Evolutionary conservation across 2,329 filamentous ascomycete species (phyloP).

Genomic region (Paramyrothecium sp.): DNA sequence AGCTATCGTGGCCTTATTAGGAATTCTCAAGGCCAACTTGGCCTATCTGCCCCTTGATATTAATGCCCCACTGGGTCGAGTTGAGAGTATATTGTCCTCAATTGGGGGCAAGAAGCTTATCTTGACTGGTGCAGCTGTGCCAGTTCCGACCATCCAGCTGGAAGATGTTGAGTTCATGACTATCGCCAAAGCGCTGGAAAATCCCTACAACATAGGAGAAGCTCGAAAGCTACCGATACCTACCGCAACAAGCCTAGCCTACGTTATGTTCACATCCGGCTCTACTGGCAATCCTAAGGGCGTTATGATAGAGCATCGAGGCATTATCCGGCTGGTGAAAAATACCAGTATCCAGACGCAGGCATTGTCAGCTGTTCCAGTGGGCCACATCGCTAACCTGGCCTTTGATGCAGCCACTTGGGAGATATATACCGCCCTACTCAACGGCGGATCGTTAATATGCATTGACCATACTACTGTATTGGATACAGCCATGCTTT

Average conservation of each 20-base stretch:
- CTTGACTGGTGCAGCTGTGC: conserved; percentile 7
- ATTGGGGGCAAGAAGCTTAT: conserved; percentile 9
- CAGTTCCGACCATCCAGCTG: conserved; percentile 1
- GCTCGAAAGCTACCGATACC: background rate
- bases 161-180: conserved; percentile 8
- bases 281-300: conserved; percentile 20
- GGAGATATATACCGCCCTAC: conserved; percentile 15
- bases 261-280: conserved; percentile 20
- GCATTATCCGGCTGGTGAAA: background rate
- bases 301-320: background rate
- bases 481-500: conserved; percentile 5
- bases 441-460: conserved; percentile 10
- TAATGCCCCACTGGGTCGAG: conserved; percentile 11
- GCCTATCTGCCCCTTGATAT: conserved; percentile 12
- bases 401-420: conserved; percentile 16
- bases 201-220: background rate
- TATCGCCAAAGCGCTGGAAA: background rate
- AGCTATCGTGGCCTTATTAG: conserved; percentile 46
- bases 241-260: conserved; percentile 11
- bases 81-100: conserved; percentile 14
- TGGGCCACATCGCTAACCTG: conserved; percentile 14
- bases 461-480: conserved; percentile 9
- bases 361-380: background rate
- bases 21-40: conserved; percentile 52
- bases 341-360: background rate